Percentiles rank a stretch among this genome's conserved stretches.
Conservation (phyloP, 352 stramenopile genomes). For the Phytophthora meadii region DNA sequence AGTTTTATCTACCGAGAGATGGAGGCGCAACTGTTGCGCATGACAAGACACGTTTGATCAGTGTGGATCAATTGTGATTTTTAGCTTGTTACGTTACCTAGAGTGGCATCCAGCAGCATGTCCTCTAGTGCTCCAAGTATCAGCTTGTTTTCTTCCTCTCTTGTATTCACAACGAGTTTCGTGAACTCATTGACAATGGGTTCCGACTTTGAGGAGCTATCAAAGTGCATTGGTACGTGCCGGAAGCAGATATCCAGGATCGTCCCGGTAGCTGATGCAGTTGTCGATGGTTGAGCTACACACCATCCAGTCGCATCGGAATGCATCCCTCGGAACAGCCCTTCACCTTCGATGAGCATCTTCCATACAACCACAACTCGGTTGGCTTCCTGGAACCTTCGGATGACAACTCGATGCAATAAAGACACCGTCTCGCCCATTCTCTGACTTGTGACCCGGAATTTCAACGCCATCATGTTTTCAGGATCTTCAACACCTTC, state of each 20-base stretch:
- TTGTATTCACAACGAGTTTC: too few relatives aligned
- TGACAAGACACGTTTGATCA: constrained; percentile 21
- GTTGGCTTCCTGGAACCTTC: not conserved
- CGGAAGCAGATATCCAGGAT: too few relatives aligned
- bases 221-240: too few relatives aligned
- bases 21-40: constrained; percentile 39
- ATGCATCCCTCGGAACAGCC: constrained; percentile 8
- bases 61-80: not conserved
- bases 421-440: too few relatives aligned
- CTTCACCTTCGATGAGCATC: not conserved
- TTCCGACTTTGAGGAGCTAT: too few relatives aligned
- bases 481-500: not conserved
- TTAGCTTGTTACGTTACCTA: not conserved
- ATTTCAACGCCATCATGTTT: constrained; percentile 2
- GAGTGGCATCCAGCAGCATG: too few relatives aligned
- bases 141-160: too few relatives aligned
- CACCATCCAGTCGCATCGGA: constrained; percentile 12
- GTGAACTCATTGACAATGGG: too few relatives aligned
- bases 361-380: constrained; percentile 2
- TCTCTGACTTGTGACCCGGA: constrained; percentile 3
- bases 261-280: not conserved
- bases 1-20: constrained; percentile 48
- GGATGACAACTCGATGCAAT: not conserved
- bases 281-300: not conserved
- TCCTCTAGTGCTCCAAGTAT: too few relatives aligned